A percentile compares a stretch with the other conserved stretches of the same genome.
Conservation (phyloP, 169 alveolate species). For the Theileria annulata region DNA sequence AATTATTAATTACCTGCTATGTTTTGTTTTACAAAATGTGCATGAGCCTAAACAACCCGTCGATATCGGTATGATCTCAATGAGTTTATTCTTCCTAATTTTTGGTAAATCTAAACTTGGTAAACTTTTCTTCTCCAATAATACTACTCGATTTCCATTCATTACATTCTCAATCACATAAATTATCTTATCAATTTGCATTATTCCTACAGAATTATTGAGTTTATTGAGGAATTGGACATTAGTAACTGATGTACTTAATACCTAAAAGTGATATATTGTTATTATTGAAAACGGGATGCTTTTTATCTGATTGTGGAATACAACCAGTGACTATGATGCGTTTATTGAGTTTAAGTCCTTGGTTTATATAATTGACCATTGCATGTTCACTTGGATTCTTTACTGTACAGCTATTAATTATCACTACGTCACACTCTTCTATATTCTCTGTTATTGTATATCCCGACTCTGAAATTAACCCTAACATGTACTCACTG, state of each 20-base stretch:
- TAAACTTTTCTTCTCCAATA: constrained; percentile 83
- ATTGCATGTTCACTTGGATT: constrained; percentile 97
- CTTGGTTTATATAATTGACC: constrained; percentile 70
- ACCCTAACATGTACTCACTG: constrained; percentile 93
- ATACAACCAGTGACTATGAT: constrained; percentile 94
- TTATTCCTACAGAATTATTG: background rate
- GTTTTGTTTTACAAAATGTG: constrained; percentile 98
- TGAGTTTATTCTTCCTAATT: constrained; percentile 91
- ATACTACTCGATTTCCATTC: constrained; percentile 88
- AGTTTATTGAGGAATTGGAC: background rate
- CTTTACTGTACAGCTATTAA: constrained; percentile 98
- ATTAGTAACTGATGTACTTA: constrained; percentile 78
- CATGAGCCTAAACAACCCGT: constrained; percentile 99
- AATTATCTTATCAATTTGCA: constrained; percentile 22
- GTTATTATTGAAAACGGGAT: constrained; percentile 59
- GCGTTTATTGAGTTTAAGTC: constrained; percentile 46
- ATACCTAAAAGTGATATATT: constrained; percentile 82
- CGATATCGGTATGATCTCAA: constrained; percentile 87
- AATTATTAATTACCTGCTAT: constrained; percentile 72
- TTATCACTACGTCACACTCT: constrained; percentile 88
- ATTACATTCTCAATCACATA: constrained; percentile 95
- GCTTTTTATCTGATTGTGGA: constrained; percentile 91
- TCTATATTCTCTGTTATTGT: constrained; percentile 87
- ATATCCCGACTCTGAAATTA: constrained; percentile 90
- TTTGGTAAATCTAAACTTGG: constrained; percentile 96